A percentile compares a stretch with the other conserved stretches of the same genome.
These are phyloP conservation scores for Gamsiella multidivaricata DNA, from an alignment of 192 early-diverging fungal genomes.

Conservation along the genomic window DNA sequence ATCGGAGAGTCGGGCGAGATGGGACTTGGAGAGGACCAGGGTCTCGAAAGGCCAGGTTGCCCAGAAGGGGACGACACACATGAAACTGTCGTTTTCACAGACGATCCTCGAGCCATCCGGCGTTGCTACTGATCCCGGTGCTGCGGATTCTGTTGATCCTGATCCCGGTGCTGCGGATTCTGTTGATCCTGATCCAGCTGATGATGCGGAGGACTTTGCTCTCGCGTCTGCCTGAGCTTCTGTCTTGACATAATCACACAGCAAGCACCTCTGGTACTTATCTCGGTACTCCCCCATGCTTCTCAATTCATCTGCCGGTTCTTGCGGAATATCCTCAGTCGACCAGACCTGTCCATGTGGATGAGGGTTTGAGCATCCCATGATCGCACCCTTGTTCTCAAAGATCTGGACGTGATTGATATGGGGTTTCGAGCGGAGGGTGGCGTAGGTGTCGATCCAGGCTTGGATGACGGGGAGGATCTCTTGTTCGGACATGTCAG, in stretches of 20 bases:
- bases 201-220: constrained; percentile 5
- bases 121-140: constrained; percentile 17
- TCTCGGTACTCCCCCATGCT: constrained; percentile 71
- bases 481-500: constrained; percentile 80
- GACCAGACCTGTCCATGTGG: constrained; percentile 97
- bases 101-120: constrained; percentile 74
- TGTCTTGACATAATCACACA: constrained; percentile 83
- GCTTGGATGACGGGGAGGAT: constrained; percentile 74
- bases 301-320: constrained; percentile 77
- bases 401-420: constrained; percentile 93
- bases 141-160: background rate
- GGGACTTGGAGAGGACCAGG: constrained; percentile 79
- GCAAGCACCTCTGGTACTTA: constrained; percentile 68
- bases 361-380: constrained; percentile 99
- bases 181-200: background rate
- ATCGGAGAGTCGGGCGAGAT: constrained; percentile 67
- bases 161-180: background rate
- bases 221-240: constrained; percentile 54
- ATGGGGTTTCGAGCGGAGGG: constrained; percentile 59
- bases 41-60: constrained; percentile 97
- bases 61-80: constrained; percentile 95
- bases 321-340: constrained; percentile 84
- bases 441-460: constrained; percentile 77
- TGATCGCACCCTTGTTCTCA: constrained; percentile 96
- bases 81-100: constrained; percentile 82